phyloP scores from a whole-genome alignment of 2,329 filamentous ascomycete species.

The Dissoconium aciculare region DNA sequence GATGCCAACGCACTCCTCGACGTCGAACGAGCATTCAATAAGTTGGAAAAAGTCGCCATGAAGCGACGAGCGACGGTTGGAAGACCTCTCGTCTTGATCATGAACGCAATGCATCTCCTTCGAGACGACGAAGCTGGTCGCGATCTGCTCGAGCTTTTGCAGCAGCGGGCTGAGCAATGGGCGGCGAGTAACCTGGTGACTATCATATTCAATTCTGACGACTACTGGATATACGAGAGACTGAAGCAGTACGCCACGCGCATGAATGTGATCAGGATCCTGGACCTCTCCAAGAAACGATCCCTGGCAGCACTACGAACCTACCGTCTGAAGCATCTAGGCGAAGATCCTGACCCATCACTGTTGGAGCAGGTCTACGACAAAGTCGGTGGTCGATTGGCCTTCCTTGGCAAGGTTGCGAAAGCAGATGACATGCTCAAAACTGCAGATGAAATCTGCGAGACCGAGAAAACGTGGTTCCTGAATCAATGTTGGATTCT shows the following conservation, averaged over 20 bases:
- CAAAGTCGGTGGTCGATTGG: conserved; percentile 71
- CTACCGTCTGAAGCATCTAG: conserved; percentile 68
- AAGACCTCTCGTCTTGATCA: conserved; percentile 72
- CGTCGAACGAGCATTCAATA: conserved; percentile 94
- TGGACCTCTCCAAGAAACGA: conserved; percentile 63
- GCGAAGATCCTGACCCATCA: conserved; percentile 39
- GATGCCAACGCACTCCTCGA: conserved; percentile 86
- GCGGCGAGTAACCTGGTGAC: conserved; percentile 83
- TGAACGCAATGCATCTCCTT: conserved; percentile 86
- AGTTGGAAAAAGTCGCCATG: conserved; percentile 88
- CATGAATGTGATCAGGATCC: conserved; percentile 82
- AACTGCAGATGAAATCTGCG: conserved; percentile 59
- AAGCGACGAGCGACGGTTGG: conserved; percentile 46
- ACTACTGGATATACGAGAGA: conserved; percentile 96
- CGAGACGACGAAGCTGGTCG: conserved; percentile 86
- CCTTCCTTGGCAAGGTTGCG: conserved; percentile 81
- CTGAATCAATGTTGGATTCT: conserved; percentile 67
- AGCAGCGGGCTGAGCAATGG: conserved; percentile 94
- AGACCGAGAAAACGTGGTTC: conserved; percentile 63
- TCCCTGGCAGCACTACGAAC: conserved; percentile 62
- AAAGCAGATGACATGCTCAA: conserved; percentile 65
- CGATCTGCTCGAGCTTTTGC: conserved; percentile 82
- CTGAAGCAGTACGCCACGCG: conserved; percentile 83
- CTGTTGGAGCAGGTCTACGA: conserved; percentile 68
- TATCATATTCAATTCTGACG: conserved; percentile 86